A percentile compares a stretch with the other conserved stretches of the same genome.
phyloP scores from a whole-genome alignment of 1,139 yeast genomes.

The Candida tetrigidarum region DNA sequence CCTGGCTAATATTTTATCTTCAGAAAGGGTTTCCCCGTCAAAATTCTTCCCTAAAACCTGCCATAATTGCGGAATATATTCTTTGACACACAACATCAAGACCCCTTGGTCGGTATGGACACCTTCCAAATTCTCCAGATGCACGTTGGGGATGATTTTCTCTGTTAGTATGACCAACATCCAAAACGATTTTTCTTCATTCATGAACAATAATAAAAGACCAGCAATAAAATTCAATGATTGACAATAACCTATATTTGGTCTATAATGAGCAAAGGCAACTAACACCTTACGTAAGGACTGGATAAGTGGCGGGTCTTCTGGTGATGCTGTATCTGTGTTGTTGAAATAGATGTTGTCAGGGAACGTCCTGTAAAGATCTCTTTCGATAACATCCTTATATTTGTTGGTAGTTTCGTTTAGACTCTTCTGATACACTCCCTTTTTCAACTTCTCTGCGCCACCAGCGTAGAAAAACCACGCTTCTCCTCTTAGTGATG shows the following conservation, averaged over 20 bases:
- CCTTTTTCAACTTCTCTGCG: conserved; percentile 69
- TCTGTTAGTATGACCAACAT: conserved; percentile 92
- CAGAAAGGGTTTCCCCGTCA: conserved; percentile 50
- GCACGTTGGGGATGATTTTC: conserved; percentile 86
- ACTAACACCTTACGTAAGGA: conserved; percentile 79
- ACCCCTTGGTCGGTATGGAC: conserved; percentile 97
- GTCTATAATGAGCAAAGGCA: conserved; percentile 86
- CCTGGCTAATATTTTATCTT: conserved; percentile 67
- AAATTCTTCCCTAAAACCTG: conserved; percentile 45
- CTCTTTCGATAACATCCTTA: conserved; percentile 92
- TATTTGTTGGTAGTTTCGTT: conserved; percentile 67
- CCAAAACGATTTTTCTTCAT: conserved; percentile 93
- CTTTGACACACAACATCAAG: conserved; percentile 81
- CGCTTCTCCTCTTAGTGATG: conserved; percentile 96
- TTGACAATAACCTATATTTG: conserved; percentile 95
- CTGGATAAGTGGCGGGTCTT: conserved; percentile 67
- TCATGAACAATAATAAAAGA: conserved; percentile 75
- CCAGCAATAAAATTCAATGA: conserved; percentile 93
- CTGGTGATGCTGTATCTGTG: conserved; percentile 5
- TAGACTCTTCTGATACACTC: conserved; percentile 72
- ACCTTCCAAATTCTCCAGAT: conserved; percentile 88
- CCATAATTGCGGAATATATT: conserved; percentile 87
- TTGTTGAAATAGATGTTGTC: conserved; percentile 77
- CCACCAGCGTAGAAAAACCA: conserved; percentile 99
- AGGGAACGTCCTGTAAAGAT: conserved; percentile 91